A percentile compares a stretch with the other conserved stretches of the same genome.
These are phyloP conservation scores for Ceratocystis ficicola DNA, from an alignment of 2,329 filamentous ascomycete species.

Conservation along the genomic window DNA sequence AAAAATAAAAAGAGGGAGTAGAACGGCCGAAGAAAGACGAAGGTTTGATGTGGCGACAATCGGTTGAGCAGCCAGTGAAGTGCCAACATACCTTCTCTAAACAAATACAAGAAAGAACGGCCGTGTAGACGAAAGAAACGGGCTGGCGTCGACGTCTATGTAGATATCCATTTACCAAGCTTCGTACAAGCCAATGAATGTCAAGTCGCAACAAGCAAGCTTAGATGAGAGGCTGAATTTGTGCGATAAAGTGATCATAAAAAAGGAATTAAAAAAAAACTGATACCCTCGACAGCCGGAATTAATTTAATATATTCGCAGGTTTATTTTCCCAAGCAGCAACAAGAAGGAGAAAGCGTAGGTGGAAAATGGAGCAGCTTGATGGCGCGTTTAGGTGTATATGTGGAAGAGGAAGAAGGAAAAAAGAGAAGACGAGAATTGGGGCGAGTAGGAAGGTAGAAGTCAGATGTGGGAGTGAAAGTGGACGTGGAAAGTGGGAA, in stretches of 20 bases:
- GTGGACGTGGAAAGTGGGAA: conserved; percentile 10
- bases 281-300: not conserved
- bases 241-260: conserved; percentile 5
- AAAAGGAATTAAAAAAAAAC: not conserved
- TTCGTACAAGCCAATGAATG: conserved; percentile 2
- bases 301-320: not conserved
- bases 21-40: not conserved
- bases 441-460: not conserved
- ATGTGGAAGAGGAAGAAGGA: conserved; percentile 1
- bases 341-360: not conserved
- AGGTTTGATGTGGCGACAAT: not conserved
- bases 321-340: not conserved
- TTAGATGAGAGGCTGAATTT: not conserved
- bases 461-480: conserved; percentile 7
- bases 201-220: conserved; percentile 7
- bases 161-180: not conserved
- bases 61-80: not conserved
- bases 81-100: conserved; percentile 1
- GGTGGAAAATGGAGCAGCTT: not conserved
- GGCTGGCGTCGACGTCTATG: not conserved
- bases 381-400: conserved; percentile 2
- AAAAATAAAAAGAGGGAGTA: not conserved
- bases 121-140: not conserved
- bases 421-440: not conserved
- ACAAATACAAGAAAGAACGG: not conserved